Evolutionary conservation across 768 basidiomycete genomes (phyloP), one percentile per base, ranked within the genome.

Genomic region (Sporobolomyces roseus): DNA sequence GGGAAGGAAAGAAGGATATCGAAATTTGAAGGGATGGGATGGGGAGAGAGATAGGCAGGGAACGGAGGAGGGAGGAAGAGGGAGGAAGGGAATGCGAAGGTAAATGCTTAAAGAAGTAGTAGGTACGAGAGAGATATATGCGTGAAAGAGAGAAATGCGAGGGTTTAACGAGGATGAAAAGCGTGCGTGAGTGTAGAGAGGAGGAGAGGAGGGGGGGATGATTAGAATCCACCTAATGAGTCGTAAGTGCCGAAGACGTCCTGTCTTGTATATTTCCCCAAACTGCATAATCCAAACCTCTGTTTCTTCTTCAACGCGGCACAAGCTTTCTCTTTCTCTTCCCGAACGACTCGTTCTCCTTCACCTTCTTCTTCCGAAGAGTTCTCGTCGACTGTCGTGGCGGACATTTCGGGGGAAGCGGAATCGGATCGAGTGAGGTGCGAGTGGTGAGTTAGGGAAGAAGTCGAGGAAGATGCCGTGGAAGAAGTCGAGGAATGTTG

Each of bases 221-320:
- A 36, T 56, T 33, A 73, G 59, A 73, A 73, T 19, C 72, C 72
- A 2, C 64, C 64, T 19, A 73, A 41, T 32, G 64, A 63, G 46
- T 73, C 72, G 49, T 63, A 50, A 19, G 46, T 49, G 17, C 41
- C 46, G 27, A 69, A 73, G 5, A 73, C 30, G 32, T 73, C 72
- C 3, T 52, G 36, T 13, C 72, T 45, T 8, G 56, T 62, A 32
- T 52, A 73, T 59, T 73, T 73, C 60, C 72, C 72, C 7, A 73
- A 19, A 36, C 52, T 65, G 48, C 67, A 69, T 45, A 73, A 35
- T 9, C 72, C 72, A 38, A 66, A 73, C 43, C 60, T 43, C 56
- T 58, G 53, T 59, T 68, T 67, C 62, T 58, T 63, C 25, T 62
- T 66, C 27, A 38, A 27, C 41, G 38, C 29, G 9, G 17, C 38